A percentile compares a stretch with the other conserved stretches of the same genome.
Evolutionary conservation across 306 rosid species (phyloP).

Genomic region (Bauhinia variegata): DNA sequence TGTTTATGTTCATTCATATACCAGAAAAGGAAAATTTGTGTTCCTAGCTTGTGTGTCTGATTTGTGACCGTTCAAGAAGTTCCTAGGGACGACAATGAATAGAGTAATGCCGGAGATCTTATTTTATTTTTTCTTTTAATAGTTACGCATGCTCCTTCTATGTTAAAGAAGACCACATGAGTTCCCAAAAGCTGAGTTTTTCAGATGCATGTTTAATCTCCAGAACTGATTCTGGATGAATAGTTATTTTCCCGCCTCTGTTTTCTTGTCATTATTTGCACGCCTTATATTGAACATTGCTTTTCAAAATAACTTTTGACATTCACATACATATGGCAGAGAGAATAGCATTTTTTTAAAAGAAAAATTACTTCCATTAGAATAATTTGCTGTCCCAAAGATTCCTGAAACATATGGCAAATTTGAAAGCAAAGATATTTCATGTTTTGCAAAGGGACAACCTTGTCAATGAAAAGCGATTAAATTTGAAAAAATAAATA

Average conservation of each 20-base stretch:
- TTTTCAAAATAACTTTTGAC: slow-evolving; percentile 28
- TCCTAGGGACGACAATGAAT: slow-evolving; percentile 3
- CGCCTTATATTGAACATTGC: slow-evolving; percentile 35
- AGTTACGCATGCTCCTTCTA: slow-evolving; percentile 13
- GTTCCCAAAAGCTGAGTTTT: slow-evolving; percentile 33
- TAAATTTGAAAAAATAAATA: too few relatives aligned
- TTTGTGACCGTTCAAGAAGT: slow-evolving; percentile 15
- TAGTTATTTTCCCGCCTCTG: slow-evolving; percentile 37
- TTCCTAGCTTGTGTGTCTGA: slow-evolving; percentile 32
- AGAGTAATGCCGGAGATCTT: not conserved
- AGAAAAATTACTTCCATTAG: too few relatives aligned
- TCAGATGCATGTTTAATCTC: slow-evolving; percentile 6
- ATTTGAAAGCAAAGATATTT: slow-evolving; percentile 26
- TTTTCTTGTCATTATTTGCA: slow-evolving; percentile 43
- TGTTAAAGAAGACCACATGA: slow-evolving; percentile 2
- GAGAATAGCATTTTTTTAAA: too few relatives aligned
- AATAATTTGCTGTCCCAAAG: not conserved
- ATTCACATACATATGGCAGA: not conserved
- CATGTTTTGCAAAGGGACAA: slow-evolving; percentile 27
- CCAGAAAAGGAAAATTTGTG: slow-evolving; percentile 17
- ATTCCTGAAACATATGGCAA: slow-evolving; percentile 28
- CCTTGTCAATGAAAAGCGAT: not conserved
- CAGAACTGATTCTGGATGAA: slow-evolving; percentile 23
- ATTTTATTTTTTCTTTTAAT: not conserved
- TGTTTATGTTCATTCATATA: too few relatives aligned